A percentile compares a stretch with the other conserved stretches of the same genome.
phyloP scores from a whole-genome alignment of 176 grass and related monocot species.

The Elymus sibiricus region DNA sequence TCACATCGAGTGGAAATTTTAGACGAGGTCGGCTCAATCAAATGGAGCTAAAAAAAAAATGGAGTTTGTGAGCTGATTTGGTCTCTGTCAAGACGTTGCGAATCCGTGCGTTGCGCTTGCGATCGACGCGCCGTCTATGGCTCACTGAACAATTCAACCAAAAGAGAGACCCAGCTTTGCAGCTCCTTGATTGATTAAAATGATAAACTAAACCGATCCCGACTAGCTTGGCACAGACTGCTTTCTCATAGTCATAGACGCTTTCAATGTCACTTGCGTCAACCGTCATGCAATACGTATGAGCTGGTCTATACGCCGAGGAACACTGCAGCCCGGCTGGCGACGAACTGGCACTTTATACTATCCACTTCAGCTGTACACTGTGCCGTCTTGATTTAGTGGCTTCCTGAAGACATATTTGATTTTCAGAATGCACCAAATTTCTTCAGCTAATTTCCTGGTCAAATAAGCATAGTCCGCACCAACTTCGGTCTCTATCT shows the following conservation, averaged over 20 bases:
- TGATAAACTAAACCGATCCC: background rate
- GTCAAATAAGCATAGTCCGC: background rate
- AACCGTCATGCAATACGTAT: too few species aligned
- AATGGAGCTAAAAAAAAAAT: too few species aligned
- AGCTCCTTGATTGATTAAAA: background rate
- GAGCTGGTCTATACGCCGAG: too few species aligned
- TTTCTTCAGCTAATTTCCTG: background rate
- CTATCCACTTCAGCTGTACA: background rate
- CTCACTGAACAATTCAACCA: background rate
- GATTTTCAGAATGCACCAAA: background rate
- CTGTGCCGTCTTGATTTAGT: too few species aligned
- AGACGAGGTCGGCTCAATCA: background rate
- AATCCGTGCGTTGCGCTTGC: background rate
- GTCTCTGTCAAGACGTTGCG: background rate
- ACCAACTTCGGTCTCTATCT: too few species aligned
- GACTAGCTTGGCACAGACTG: background rate
- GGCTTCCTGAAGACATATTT: too few species aligned
- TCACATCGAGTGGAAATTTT: slow-evolving; percentile 13
- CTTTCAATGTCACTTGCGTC: background rate
- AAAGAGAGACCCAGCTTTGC: background rate
- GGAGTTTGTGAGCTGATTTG: slow-evolving; percentile 12
- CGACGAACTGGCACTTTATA: background rate
- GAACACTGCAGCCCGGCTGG: too few species aligned
- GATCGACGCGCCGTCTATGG: background rate
- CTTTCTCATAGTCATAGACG: background rate